These are phyloP conservation scores for Camellia japonica DNA, from an alignment of 148 eudicot genomes.

Conservation along the genomic window DNA sequence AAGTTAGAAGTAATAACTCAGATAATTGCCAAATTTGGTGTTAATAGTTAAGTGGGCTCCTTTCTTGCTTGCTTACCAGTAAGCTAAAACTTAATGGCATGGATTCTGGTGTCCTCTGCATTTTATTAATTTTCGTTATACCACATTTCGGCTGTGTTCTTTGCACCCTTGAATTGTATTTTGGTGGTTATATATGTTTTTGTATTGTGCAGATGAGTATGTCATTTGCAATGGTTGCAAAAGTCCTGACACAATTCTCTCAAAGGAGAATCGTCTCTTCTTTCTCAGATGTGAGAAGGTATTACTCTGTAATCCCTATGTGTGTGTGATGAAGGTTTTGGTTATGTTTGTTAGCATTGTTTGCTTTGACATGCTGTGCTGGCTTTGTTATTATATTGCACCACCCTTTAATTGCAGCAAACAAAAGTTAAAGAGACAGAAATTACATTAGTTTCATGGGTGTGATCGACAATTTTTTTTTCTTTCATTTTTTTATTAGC, in stretches of 20 bases:
- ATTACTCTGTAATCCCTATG: constrained; percentile 1
- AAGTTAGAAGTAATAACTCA: not conserved
- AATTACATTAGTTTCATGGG: not conserved
- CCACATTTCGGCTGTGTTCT: not conserved
- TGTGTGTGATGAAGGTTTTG: not conserved
- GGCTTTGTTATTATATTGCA: not conserved
- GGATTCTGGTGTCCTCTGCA: not conserved
- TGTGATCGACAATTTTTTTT: not conserved
- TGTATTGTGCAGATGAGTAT: constrained; percentile 62
- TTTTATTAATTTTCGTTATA: not conserved
- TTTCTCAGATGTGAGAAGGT: constrained; percentile 99
- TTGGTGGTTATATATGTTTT: not conserved
- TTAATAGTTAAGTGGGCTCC: not conserved
- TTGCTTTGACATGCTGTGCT: not conserved
- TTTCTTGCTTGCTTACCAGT: not conserved
- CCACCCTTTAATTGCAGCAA: not conserved
- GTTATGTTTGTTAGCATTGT: not conserved
- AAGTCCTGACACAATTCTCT: constrained; percentile 92
- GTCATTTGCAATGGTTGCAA: constrained; percentile 98
- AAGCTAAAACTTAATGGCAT: not conserved
- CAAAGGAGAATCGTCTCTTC: constrained; percentile 86
- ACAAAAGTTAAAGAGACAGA: not conserved
- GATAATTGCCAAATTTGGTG: not conserved
- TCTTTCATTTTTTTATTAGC: not conserved
- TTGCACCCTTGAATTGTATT: not conserved